Percentiles rank a stretch among this genome's conserved stretches.
phyloP scores from a whole-genome alignment of 768 basidiomycete genomes.

The Pisolithus albus region DNA sequence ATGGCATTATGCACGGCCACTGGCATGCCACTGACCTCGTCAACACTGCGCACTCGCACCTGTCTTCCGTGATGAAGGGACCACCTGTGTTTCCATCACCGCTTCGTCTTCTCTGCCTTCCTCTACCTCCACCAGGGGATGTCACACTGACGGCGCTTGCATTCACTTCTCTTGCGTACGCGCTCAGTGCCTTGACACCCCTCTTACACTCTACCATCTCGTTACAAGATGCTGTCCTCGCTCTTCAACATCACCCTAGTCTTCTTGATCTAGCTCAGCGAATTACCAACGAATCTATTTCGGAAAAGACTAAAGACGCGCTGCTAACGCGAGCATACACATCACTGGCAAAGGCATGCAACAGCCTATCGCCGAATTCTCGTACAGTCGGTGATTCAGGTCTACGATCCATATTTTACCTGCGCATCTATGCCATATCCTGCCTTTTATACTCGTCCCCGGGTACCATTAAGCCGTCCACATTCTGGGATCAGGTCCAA shows the following conservation, averaged over 20 bases:
- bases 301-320: conserved; percentile 49
- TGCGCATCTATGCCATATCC: conserved; percentile 41
- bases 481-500: conserved; percentile 67
- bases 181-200: conserved; percentile 38
- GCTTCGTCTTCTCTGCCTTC: conserved; percentile 36
- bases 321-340: conserved; percentile 57
- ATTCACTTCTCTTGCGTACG: conserved; percentile 53
- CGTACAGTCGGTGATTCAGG: conserved; percentile 8
- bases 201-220: conserved; percentile 14
- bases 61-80: conserved; percentile 15
- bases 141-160: conserved; percentile 43
- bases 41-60: conserved; percentile 26
- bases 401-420: conserved; percentile 25
- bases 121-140: conserved; percentile 30
- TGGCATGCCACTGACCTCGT: too few species aligned
- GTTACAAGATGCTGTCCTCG: conserved; percentile 22
- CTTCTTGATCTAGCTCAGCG: conserved; percentile 50
- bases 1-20: too few species aligned
- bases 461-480: conserved; percentile 41
- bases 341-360: conserved; percentile 32
- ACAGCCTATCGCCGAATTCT: conserved; percentile 25
- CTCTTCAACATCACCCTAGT: conserved; percentile 27
- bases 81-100: conserved; percentile 1
- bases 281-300: conserved; percentile 30
- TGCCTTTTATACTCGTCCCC: conserved; percentile 42